A percentile compares a stretch with the other conserved stretches of the same genome.
Conservation (phyloP, 768 basidiomycete species). For the Sutorius australiensis region DNA sequence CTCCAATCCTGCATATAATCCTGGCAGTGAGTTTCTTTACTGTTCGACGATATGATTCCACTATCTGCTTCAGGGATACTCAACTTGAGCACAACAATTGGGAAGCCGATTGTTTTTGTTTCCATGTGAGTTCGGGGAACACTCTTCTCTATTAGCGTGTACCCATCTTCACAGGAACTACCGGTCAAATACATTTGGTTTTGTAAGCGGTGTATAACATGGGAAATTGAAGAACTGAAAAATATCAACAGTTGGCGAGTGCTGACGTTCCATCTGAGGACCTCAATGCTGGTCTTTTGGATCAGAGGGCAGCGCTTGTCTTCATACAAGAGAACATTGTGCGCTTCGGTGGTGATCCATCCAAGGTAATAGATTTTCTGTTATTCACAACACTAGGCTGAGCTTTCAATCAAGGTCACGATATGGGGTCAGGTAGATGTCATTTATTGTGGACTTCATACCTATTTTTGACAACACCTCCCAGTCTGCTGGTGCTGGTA, state of each 20-base stretch:
- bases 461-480: neutral
- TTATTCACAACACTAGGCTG: neutral
- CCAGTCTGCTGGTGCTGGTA: constrained; percentile 19
- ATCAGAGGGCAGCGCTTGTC: constrained; percentile 54
- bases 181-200: constrained; percentile 18
- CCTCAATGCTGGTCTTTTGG: constrained; percentile 56
- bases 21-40: constrained; percentile 7
- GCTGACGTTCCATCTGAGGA: constrained; percentile 42
- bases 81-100: neutral
- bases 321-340: constrained; percentile 64
- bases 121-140: constrained; percentile 7
- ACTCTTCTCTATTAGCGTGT: neutral
- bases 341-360: constrained; percentile 60
- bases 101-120: constrained; percentile 18
- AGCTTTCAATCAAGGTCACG: constrained; percentile 8
- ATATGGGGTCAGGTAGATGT: constrained; percentile 18
- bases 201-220: constrained; percentile 2
- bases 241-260: constrained; percentile 41
- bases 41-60: neutral
- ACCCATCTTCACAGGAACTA: constrained; percentile 11
- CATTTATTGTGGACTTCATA: neutral
- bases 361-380: constrained; percentile 36
- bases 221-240: constrained; percentile 5
- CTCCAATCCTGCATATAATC: constrained; percentile 15
- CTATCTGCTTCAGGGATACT: constrained; percentile 6